Conservation (phyloP, 257 asterid species). For the Thymus quinquecostatus region DNA sequence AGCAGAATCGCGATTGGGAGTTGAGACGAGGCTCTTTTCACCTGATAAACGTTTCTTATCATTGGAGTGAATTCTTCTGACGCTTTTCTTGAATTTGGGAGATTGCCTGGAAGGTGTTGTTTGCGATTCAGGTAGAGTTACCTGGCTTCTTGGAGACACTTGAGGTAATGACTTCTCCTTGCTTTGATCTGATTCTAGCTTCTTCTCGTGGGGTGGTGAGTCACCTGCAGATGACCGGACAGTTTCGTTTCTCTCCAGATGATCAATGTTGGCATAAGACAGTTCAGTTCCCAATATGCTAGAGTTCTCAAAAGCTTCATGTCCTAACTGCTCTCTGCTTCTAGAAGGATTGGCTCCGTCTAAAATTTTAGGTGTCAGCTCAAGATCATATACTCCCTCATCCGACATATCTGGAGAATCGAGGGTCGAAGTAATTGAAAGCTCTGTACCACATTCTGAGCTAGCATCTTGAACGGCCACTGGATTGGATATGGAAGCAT, state of each 20-base stretch:
- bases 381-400: conserved; percentile 49
- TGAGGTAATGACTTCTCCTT: conserved; percentile 54
- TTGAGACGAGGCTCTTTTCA: conserved; percentile 47
- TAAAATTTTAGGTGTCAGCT: conserved; percentile 43
- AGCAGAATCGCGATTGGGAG: conserved; percentile 50
- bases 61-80: conserved; percentile 50
- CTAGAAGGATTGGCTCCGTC: conserved; percentile 40
- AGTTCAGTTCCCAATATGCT: conserved; percentile 40
- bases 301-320: conserved; percentile 40
- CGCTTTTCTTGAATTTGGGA: conserved; percentile 55
- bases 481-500: conserved; percentile 44
- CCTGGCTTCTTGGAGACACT: conserved; percentile 75
- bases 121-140: conserved; percentile 65
- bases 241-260: conserved; percentile 39
- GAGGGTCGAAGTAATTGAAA: conserved; percentile 84
- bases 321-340: conserved; percentile 37
- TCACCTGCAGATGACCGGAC: conserved; percentile 31
- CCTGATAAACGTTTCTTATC: conserved; percentile 54
- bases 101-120: conserved; percentile 77
- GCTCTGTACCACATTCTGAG: conserved; percentile 91
- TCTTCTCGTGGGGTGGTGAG: conserved; percentile 42
- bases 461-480: conserved; percentile 54
- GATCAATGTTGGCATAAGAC: conserved; percentile 37
- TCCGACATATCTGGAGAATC: conserved; percentile 82
- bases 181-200: conserved; percentile 44